These are phyloP conservation scores for Diutina catenulata DNA, from an alignment of 1,139 yeast genomes.

Conservation along the genomic window DNA sequence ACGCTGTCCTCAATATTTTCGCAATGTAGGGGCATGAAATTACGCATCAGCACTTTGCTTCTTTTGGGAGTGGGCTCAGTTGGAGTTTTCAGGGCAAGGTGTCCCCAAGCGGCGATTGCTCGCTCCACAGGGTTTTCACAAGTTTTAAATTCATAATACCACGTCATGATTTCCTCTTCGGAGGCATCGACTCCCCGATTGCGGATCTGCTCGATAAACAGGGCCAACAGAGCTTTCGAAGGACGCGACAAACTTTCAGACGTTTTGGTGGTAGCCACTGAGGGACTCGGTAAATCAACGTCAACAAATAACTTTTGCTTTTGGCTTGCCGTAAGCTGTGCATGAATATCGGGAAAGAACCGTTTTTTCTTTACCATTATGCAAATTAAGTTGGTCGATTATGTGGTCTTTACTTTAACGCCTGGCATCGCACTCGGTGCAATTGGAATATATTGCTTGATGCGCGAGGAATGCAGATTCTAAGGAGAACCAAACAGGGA, in stretches of 20 bases:
- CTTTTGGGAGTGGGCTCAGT: neutral
- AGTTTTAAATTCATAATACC: neutral
- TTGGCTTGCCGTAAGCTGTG: neutral
- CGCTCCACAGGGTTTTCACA: neutral
- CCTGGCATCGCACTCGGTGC: too few relatives aligned
- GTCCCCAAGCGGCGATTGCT: neutral
- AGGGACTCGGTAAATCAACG: neutral
- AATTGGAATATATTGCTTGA: too few relatives aligned
- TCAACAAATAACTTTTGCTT: neutral
- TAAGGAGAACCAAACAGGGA: too few relatives aligned
- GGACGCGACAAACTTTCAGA: neutral
- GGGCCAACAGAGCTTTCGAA: neutral
- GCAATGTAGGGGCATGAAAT: conserved; percentile 3
- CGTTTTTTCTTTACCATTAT: neutral
- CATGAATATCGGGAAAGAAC: conserved; percentile 3
- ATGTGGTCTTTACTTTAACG: too few relatives aligned
- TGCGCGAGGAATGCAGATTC: too few relatives aligned
- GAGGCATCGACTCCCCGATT: neutral
- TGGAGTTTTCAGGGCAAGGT: neutral
- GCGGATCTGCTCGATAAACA: neutral
- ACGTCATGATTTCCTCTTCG: neutral
- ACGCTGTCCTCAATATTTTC: neutral
- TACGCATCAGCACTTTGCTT: neutral
- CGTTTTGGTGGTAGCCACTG: neutral
- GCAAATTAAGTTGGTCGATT: too few relatives aligned